Conservation (phyloP, 805 yeast species). For the Grigorovia transvaalensis region DNA sequence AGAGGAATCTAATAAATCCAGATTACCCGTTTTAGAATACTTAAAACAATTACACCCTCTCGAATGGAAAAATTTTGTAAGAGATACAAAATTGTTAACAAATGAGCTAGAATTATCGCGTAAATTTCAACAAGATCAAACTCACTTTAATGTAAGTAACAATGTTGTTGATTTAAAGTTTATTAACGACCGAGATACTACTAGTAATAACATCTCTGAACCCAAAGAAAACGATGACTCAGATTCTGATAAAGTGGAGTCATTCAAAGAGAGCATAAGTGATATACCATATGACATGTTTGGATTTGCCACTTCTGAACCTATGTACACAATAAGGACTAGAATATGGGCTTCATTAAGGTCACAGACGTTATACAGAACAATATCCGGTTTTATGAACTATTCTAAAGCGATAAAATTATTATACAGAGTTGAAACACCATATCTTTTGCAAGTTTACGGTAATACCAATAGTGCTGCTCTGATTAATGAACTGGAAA, state of each 20-base stretch:
- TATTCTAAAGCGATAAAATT: slow-evolving; percentile 64
- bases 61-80: slow-evolving; percentile 77
- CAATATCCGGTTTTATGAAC: slow-evolving; percentile 76
- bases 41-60: slow-evolving; percentile 57
- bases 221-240: not conserved
- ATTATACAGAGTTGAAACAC: slow-evolving; percentile 56
- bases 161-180: not conserved
- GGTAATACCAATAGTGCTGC: slow-evolving; percentile 40
- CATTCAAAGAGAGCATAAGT: slow-evolving; percentile 34
- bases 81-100: slow-evolving; percentile 59
- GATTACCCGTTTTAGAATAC: slow-evolving; percentile 68
- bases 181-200: not conserved
- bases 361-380: slow-evolving; percentile 74
- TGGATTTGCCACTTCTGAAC: slow-evolving; percentile 60
- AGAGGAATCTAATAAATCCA: slow-evolving; percentile 48
- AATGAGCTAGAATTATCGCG: slow-evolving; percentile 38
- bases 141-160: not conserved
- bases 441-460: slow-evolving; percentile 38
- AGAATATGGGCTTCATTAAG: slow-evolving; percentile 82
- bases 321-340: slow-evolving; percentile 57
- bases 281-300: slow-evolving; percentile 63
- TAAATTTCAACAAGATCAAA: slow-evolving; percentile 1
- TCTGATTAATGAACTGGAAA: slow-evolving; percentile 52
- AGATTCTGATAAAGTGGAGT: not conserved
- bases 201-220: not conserved